Evolutionary conservation across 2,329 filamentous ascomycete species (phyloP).

Genomic region (Ceratocystis ficicola): DNA sequence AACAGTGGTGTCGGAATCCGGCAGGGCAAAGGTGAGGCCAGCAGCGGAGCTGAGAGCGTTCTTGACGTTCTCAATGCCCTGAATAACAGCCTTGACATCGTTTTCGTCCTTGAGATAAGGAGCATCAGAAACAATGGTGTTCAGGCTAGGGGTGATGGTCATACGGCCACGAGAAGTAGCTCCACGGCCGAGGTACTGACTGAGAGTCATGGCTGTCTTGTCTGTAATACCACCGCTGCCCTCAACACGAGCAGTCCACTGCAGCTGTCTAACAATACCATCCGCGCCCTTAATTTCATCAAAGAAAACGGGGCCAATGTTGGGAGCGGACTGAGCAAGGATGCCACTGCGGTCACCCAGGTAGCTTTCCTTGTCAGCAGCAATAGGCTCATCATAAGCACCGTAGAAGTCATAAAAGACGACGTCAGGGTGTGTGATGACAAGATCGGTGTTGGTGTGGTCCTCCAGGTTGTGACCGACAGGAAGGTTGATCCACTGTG

Average conservation of each 20-base stretch:
- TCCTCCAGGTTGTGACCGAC: constrained; percentile 49
- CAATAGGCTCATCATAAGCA: constrained; percentile 42
- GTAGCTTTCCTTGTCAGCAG: constrained; percentile 34
- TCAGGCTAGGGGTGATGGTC: constrained; percentile 46
- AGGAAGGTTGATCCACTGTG: constrained; percentile 45
- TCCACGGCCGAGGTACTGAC: constrained; percentile 53
- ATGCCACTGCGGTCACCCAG: constrained; percentile 42
- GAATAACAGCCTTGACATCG: constrained; percentile 52
- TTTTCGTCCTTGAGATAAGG: constrained; percentile 48
- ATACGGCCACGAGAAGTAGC: constrained; percentile 49
- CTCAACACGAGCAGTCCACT: constrained; percentile 55
- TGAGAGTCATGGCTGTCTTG: constrained; percentile 38
- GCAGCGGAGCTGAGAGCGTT: constrained; percentile 41
- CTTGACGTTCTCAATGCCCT: constrained; percentile 49
- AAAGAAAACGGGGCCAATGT: constrained; percentile 46
- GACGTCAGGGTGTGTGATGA: constrained; percentile 35
- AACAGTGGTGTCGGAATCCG: constrained; percentile 39
- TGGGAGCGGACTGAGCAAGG: constrained; percentile 51
- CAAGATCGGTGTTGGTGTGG: constrained; percentile 41
- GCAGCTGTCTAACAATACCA: constrained; percentile 49
- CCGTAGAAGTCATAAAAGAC: constrained; percentile 53
- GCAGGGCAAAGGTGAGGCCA: constrained; percentile 41
- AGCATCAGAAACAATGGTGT: constrained; percentile 45
- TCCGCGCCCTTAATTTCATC: constrained; percentile 47
- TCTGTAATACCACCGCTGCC: constrained; percentile 35